phyloP scores from a whole-genome alignment of 495 filamentous ascomycete genomes.

The Aspergillus taichungensis region DNA sequence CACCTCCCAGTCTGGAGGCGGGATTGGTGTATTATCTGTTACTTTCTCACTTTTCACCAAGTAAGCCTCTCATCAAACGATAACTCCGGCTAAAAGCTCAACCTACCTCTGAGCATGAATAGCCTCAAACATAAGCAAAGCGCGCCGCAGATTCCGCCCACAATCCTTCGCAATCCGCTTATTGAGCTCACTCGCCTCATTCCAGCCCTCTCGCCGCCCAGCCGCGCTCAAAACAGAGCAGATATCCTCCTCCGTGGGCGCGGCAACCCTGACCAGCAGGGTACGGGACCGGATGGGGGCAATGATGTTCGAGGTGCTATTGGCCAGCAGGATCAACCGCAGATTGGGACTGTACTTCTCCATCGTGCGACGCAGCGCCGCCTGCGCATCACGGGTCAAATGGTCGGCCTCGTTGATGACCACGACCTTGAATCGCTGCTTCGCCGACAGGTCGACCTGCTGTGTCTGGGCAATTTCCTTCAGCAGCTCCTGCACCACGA shows the following conservation, averaged over 20 bases:
- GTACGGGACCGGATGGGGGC: conserved; percentile 87
- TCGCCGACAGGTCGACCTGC: conserved; percentile 83
- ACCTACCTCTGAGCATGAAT: conserved; percentile 89
- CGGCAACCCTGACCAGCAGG: conserved; percentile 82
- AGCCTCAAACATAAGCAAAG: conserved; percentile 91
- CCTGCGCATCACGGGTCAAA: conserved; percentile 88
- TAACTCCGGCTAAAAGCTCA: conserved; percentile 9
- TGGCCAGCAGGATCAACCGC: conserved; percentile 82
- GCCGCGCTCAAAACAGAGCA: conserved; percentile 64
- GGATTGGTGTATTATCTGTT: conserved; percentile 76
- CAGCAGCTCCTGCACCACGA: conserved; percentile 88
- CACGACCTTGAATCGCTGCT: conserved; percentile 93
- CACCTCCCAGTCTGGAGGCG: conserved; percentile 92
- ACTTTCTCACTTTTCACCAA: conserved; percentile 66
- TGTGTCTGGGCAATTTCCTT: conserved; percentile 99
- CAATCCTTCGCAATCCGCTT: conserved; percentile 83
- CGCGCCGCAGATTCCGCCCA: conserved; percentile 80
- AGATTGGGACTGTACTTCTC: conserved; percentile 98
- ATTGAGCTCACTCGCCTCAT: conserved; percentile 59
- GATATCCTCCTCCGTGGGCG: conserved; percentile 80
- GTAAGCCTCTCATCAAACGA: conserved; percentile 9
- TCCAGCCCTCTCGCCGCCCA: conserved; percentile 70
- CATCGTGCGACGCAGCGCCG: conserved; percentile 91
- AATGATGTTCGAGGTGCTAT: conserved; percentile 95
- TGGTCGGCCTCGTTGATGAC: conserved; percentile 99